phyloP scores from a whole-genome alignment of 495 filamentous ascomycete species.

The Penicillium cosmopolitanum region DNA sequence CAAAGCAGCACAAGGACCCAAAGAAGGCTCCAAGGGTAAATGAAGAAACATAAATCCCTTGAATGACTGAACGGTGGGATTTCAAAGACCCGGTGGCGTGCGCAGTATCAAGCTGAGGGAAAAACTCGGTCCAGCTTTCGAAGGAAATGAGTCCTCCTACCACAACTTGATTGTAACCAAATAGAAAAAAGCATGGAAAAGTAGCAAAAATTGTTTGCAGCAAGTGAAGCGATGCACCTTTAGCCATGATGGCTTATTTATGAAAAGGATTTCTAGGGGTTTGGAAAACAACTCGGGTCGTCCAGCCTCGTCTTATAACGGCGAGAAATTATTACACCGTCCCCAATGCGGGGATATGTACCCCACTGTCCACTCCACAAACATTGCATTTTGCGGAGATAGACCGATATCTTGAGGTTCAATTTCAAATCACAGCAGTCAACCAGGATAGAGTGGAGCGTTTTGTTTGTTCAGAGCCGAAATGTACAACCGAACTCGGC shows the following conservation, averaged over 20 bases:
- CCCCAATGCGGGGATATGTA: neutral
- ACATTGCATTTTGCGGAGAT: neutral
- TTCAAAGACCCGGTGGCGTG: slow-evolving; percentile 27
- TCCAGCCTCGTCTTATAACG: neutral
- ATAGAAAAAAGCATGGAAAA: slow-evolving; percentile 39
- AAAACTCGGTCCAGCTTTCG: slow-evolving; percentile 32
- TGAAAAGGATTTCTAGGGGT: neutral
- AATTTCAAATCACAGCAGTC: slow-evolving; percentile 3
- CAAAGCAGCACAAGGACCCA: slow-evolving; percentile 42
- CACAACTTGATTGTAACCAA: slow-evolving; percentile 39
- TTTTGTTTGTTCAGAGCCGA: neutral
- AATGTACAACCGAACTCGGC: slow-evolving; percentile 1
- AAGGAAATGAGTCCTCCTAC: slow-evolving; percentile 31
- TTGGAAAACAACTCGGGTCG: neutral
- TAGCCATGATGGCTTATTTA: neutral
- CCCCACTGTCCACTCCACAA: neutral
- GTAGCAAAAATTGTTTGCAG: slow-evolving; percentile 36
- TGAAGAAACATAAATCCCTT: slow-evolving; percentile 43
- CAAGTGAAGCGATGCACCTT: slow-evolving; percentile 4
- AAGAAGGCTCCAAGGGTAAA: slow-evolving; percentile 48
- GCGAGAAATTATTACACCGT: neutral
- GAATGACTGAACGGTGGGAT: slow-evolving; percentile 32
- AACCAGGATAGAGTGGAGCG: neutral
- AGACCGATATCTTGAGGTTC: neutral
- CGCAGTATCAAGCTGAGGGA: slow-evolving; percentile 39